Base-by-base conservation (phyloP, 805 yeast genomes). In the Candida fluviatilis region DNA sequence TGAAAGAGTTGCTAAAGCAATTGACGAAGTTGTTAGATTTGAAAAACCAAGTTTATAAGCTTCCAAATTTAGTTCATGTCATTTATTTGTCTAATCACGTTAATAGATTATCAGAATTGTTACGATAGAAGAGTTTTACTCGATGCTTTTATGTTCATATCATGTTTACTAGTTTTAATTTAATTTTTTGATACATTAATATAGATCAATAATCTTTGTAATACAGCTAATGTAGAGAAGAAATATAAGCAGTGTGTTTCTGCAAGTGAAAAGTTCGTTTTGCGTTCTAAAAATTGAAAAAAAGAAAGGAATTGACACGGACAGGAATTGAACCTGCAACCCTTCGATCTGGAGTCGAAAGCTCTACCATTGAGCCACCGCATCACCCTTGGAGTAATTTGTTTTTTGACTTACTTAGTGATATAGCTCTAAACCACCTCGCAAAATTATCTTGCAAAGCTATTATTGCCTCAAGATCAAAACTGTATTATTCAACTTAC, bases 271-370 rank as follows among this genome's bases (percentile, higher is more conserved):
- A 11, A 11, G 11, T 23, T 23, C 25, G 25, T 23, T 23, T 11
- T 23, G 25, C 25, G 25, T 8, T 7, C 25, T 21, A 30, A 30
- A 30, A 30, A 30, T 30, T n/a, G n/a, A 14, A n/a, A 19, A 35
- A 16, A 25, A 29, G 17, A 37, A 42, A 42, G 36, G 33, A 37
- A 25, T 28, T 45, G 47, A 37, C 80, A 78, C 83, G 82, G 83
- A 79, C 86, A 80, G 84, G 86, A 80, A 78, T 80, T 76, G 86
- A 80, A 80, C 86, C 84, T 80, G 85, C 86, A 80, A 75, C 86
- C 86, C 78, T 79, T 78, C 80, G 86, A 78, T 78, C 55, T 63
- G 69, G 69, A 63, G 51, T 60, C 69, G 55, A 60, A 61, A 57
- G 61, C 67, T 63, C 69, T 63, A 61, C 69, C 69, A 60, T 57